Conservation (phyloP, 805 yeast species). For the Wickerhamomyces canadensis region DNA sequence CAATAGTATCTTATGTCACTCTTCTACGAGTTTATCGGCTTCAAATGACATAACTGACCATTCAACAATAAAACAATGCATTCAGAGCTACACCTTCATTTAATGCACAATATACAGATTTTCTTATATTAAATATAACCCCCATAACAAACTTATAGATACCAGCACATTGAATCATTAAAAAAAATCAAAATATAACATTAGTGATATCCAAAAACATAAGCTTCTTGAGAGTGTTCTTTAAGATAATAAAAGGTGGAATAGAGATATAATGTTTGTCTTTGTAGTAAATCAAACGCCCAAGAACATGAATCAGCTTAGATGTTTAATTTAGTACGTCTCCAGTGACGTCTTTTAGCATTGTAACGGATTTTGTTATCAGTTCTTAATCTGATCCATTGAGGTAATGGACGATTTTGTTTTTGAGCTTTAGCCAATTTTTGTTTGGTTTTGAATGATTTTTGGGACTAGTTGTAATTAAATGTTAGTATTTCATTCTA, state of each 20-base stretch:
- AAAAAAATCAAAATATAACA: constrained; percentile 3
- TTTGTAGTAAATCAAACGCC: neutral
- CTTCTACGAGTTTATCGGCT: no score
- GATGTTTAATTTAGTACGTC: constrained; percentile 98
- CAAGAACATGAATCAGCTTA: constrained; percentile 37
- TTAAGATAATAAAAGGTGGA: constrained; percentile 3
- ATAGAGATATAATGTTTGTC: constrained; percentile 4
- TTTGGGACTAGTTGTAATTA: constrained; percentile 58
- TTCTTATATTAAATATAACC: constrained; percentile 10
- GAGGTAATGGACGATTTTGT: constrained; percentile 99
- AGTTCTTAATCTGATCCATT: constrained; percentile 99
- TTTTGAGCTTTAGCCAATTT: constrained; percentile 98
- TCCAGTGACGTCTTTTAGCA: constrained; percentile 99
- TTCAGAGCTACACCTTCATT: neutral
- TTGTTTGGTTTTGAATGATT: constrained; percentile 95
- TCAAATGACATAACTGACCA: no score
- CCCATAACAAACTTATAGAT: constrained; percentile 1
- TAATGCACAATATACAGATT: constrained; percentile 22
- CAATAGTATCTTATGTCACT: no score
- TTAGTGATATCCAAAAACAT: constrained; percentile 1
- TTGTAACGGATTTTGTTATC: constrained; percentile 97
- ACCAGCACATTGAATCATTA: constrained; percentile 1
- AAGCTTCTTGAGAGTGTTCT: neutral
- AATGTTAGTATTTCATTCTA: constrained; percentile 14
- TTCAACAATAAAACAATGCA: no score